Evolutionary conservation across 768 basidiomycete species (phyloP), one percentile per base, ranked within the genome.

Genomic region (Rhodotorula babjevae): DNA sequence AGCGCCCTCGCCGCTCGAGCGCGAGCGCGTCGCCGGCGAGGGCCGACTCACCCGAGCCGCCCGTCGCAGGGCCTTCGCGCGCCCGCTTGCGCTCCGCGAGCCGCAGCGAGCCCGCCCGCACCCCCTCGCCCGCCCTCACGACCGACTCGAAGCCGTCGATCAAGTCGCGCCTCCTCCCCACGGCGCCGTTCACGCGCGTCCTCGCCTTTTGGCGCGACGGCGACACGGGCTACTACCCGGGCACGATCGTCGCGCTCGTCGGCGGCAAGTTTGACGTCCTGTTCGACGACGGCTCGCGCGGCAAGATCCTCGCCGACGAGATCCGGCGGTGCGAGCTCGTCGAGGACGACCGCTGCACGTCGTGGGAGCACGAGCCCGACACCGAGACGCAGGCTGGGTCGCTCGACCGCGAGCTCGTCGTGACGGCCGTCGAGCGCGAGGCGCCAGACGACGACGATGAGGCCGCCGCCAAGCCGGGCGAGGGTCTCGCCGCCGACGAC

Each of bases 261-360:
- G 52, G 77, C 46, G 78, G 76, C 7, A 79, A 73, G 53, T 88
- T 86, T 79, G 63, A 77, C 40, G 79, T 92, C 75, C 81, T 82
- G n/a, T 92, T 91, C 78, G 90, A 91, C 76, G 90, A 92, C 77
- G 81, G 78, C 6, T 84, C 84, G 3, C 79, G 84, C 29, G 84
- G 82, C 29, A 78, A 78, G 3, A 82, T 92, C 78, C 86, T 90
- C 44, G 78, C 77, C 12, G 84, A 83, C 76, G 81, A 84, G 47
- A 80, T 89, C 44, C 80, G 79, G 42, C 79, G 81, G 12, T 88
- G 86, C 16, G 91, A 92, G 77, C 81, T 85, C 63, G 86, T 90
- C 46, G 81, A 86, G 14, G 58, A 36, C 40, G 58, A 59, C 36
- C 40, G 36, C 40, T 40, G 29, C 53, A 55, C n/a, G 52, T 56